phyloP scores from a whole-genome alignment of 176 grass and related monocot species.

The Carex kokanica region DNA sequence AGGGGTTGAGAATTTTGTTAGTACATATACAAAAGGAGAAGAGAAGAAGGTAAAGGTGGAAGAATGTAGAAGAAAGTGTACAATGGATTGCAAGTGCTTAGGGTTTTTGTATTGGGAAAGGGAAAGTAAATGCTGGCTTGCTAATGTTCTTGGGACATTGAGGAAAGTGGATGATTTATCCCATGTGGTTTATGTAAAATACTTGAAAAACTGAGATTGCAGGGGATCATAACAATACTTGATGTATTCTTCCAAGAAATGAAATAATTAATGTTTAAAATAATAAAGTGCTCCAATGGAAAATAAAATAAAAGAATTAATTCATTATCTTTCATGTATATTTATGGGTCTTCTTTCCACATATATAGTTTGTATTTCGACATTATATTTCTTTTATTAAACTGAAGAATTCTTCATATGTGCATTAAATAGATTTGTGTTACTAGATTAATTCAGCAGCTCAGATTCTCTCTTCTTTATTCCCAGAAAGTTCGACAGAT shows the following conservation, averaged over 20 bases:
- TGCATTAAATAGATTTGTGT: no score
- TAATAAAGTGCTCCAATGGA: neutral
- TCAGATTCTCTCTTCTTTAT: no score
- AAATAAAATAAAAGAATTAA: neutral
- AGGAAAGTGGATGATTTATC: conserved; percentile 3
- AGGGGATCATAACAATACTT: neutral
- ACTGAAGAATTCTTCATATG: neutral
- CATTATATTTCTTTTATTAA: neutral
- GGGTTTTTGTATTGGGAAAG: conserved; percentile 26
- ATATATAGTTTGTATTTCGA: neutral
- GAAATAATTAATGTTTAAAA: no score
- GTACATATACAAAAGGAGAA: conserved; percentile 10
- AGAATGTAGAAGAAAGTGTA: conserved; percentile 29
- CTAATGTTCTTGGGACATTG: conserved; percentile 17
- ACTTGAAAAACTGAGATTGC: conserved; percentile 17
- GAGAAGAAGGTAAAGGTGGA: conserved; percentile 22
- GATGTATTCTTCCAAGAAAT: no score
- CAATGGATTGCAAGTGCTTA: conserved; percentile 21
- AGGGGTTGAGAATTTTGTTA: conserved; percentile 31
- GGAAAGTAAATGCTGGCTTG: conserved; percentile 21
- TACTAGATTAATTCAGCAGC: no score
- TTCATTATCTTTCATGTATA: neutral
- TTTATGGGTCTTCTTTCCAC: neutral
- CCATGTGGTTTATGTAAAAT: conserved; percentile 29
- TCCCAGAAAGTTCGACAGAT: no score